Conservation (phyloP, 2,329 filamentous ascomycete genomes). For the Trichoderma aggressivum region DNA sequence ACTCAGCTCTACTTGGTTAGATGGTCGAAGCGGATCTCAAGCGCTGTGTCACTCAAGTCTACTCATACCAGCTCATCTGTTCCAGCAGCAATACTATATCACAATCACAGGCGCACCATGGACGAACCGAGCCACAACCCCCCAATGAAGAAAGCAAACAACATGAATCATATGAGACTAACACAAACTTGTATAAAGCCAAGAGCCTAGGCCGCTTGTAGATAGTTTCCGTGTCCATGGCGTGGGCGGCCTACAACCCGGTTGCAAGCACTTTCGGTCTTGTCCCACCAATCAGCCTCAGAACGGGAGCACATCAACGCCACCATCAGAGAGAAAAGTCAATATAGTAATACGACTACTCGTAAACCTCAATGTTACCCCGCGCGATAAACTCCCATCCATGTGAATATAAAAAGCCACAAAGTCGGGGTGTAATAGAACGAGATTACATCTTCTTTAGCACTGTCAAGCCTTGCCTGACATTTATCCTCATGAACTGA, state of each 20-base stretch:
- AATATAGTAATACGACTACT: background rate
- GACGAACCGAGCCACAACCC: background rate
- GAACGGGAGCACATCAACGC: background rate
- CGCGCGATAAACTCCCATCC: background rate
- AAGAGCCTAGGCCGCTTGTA: background rate
- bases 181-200: background rate
- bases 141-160: background rate
- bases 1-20: background rate
- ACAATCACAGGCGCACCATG: background rate
- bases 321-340: conserved; percentile 2
- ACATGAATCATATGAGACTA: background rate
- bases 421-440: background rate
- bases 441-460: background rate
- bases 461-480: background rate
- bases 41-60: background rate
- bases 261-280: background rate
- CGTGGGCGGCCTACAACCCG: conserved; percentile 11
- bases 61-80: background rate
- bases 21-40: background rate
- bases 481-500: background rate
- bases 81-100: background rate
- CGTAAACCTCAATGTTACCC: background rate
- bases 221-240: background rate
- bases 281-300: background rate
- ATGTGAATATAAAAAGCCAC: background rate